Percentiles rank a stretch among this genome's conserved stretches.
Conservation (phyloP, 1,284 basidiomycete species). For the Ustanciosporium gigantosporum region DNA sequence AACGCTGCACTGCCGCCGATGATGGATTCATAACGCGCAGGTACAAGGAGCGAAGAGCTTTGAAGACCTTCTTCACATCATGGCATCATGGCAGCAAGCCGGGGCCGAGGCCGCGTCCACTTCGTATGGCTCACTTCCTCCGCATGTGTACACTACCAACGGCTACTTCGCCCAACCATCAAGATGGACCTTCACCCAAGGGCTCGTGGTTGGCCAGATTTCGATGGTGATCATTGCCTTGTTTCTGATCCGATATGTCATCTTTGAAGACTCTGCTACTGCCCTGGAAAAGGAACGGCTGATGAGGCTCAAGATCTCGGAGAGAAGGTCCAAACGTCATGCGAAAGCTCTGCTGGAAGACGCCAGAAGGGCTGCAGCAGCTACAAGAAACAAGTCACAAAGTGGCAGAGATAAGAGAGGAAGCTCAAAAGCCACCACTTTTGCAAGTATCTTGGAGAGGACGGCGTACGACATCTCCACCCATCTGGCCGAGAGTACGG, state of each 20-base stretch:
- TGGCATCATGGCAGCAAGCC: too few species aligned
- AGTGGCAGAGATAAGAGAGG: background rate
- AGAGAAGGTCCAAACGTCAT: slow-evolving; percentile 34
- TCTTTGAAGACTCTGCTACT: slow-evolving; percentile 63
- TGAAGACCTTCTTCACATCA: too few species aligned
- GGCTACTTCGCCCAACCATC: too few species aligned
- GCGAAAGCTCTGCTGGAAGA: slow-evolving; percentile 23
- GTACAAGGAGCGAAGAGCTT: too few species aligned
- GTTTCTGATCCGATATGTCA: slow-evolving; percentile 64
- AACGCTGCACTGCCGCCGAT: too few species aligned
- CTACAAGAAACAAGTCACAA: background rate
- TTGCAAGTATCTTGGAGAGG: slow-evolving; percentile 62
- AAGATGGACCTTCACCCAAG: slow-evolving; percentile 65
- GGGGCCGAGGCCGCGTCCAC: too few species aligned
- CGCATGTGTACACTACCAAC: too few species aligned
- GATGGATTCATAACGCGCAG: too few species aligned
- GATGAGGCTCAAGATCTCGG: slow-evolving; percentile 36
- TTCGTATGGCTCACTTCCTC: too few species aligned
- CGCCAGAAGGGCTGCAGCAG: slow-evolving; percentile 4
- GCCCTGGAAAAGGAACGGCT: slow-evolving; percentile 37
- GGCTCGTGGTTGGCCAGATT: slow-evolving; percentile 66
- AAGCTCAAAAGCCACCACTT: slow-evolving; percentile 1
- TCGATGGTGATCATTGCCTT: slow-evolving; percentile 59
- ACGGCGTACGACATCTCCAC: slow-evolving; percentile 65
- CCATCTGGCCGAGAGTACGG: slow-evolving; percentile 65